These are phyloP conservation scores for Xylariales sp. DNA, from an alignment of 2,329 filamentous ascomycete species.

Conservation along the genomic window DNA sequence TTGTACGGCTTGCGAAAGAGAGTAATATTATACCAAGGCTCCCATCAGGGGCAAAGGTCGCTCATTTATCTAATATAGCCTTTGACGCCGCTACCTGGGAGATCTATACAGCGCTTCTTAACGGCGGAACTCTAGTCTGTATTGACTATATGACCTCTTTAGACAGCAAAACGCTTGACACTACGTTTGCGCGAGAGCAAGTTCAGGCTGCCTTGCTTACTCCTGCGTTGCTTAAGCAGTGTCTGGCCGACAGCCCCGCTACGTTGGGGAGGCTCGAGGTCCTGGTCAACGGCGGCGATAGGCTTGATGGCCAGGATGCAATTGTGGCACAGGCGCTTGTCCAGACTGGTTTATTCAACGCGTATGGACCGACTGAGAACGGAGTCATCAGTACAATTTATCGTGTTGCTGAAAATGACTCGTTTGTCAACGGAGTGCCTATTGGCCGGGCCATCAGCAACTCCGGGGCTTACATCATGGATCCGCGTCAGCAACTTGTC, in stretches of 20 bases:
- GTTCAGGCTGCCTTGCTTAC: constrained; percentile 19
- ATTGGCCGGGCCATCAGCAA: constrained; percentile 29
- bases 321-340: constrained; percentile 24
- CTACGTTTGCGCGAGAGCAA: constrained; percentile 22
- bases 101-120: constrained; percentile 22
- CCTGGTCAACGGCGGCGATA: constrained; percentile 26
- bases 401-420: constrained; percentile 13
- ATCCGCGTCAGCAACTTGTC: constrained; percentile 20
- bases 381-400: constrained; percentile 29
- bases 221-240: constrained; percentile 28
- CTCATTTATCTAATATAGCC: constrained; percentile 29
- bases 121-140: constrained; percentile 27
- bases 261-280: constrained; percentile 19
- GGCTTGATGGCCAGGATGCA: constrained; percentile 26
- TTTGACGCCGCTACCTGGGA: constrained; percentile 30
- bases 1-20: constrained; percentile 24
- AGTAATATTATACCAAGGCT: constrained; percentile 8
- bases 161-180: constrained; percentile 20
- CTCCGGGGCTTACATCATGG: constrained; percentile 27
- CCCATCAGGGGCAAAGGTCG: constrained; percentile 11
- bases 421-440: constrained; percentile 26
- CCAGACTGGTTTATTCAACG: constrained; percentile 15
- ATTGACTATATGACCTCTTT: constrained; percentile 28
- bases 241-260: constrained; percentile 11
- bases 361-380: constrained; percentile 30